Evolutionary conservation across 768 basidiomycete genomes (phyloP).

Genomic region (Kwoniella mangroviensis): DNA sequence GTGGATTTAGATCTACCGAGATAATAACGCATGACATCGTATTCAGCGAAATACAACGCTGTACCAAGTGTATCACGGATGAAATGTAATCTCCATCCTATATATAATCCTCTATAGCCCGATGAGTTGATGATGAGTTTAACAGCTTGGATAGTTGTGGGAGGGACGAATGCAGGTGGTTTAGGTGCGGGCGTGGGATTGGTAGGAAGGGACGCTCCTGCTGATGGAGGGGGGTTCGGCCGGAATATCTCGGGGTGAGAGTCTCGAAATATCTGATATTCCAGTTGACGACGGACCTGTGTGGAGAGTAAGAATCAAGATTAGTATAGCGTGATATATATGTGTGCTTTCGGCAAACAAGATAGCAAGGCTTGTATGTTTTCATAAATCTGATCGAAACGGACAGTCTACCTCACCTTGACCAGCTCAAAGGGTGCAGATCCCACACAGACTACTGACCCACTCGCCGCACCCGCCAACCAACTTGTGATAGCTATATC

Average conservation of each 20-base stretch:
- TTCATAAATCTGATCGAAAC: too few relatives aligned
- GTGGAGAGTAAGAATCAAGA: background rate
- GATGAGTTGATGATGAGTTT: slow-evolving; percentile 68
- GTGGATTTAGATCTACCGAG: slow-evolving; percentile 66
- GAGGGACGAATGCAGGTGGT: slow-evolving; percentile 64
- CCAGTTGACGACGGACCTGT: slow-evolving; percentile 86
- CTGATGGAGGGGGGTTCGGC: slow-evolving; percentile 20
- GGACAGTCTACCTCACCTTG: slow-evolving; percentile 65
- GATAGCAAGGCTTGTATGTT: too few relatives aligned
- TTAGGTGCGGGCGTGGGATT: slow-evolving; percentile 23
- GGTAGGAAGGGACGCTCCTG: slow-evolving; percentile 20
- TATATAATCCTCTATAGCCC: slow-evolving; percentile 57
- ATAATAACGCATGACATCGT: slow-evolving; percentile 86
- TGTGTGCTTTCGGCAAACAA: background rate
- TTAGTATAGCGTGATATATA: background rate
- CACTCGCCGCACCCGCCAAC: slow-evolving; percentile 83
- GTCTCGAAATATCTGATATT: slow-evolving; percentile 84
- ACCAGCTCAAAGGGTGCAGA: slow-evolving; percentile 95
- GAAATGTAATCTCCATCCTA: slow-evolving; percentile 86
- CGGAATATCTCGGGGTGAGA: slow-evolving; percentile 39
- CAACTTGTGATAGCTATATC: slow-evolving; percentile 79
- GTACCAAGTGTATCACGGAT: slow-evolving; percentile 90
- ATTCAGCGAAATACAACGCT: slow-evolving; percentile 89
- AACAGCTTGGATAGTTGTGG: slow-evolving; percentile 77
- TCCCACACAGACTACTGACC: slow-evolving; percentile 83